phyloP scores from a whole-genome alignment of 2,329 filamentous ascomycete genomes.

The Cladophialophora carrionii region DNA sequence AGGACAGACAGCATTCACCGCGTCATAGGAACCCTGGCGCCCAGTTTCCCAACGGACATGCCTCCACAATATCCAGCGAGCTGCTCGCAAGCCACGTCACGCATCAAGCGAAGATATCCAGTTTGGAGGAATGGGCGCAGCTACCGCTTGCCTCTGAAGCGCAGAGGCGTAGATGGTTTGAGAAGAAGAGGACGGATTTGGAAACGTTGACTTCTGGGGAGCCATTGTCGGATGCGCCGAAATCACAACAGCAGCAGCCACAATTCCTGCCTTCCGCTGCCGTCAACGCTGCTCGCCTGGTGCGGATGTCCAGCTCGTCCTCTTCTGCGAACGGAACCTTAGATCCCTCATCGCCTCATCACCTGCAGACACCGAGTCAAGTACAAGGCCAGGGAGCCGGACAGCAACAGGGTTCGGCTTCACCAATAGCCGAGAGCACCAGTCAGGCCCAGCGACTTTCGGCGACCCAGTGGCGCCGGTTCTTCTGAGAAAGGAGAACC shows the following conservation, averaged over 20 bases:
- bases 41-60: background rate
- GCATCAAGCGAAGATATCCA: slow-evolving; percentile 17
- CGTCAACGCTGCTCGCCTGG: background rate
- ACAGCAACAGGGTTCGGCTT: background rate
- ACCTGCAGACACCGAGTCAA: background rate
- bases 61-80: background rate
- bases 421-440: background rate
- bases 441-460: slow-evolving; percentile 11
- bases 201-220: background rate
- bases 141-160: slow-evolving; percentile 11
- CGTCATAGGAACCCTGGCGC: background rate
- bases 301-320: background rate
- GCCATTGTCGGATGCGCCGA: background rate
- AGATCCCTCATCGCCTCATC: background rate
- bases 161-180: slow-evolving; percentile 13
- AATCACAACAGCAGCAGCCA: background rate
- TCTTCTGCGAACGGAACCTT: background rate
- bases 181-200: background rate
- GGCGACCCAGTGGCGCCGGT: slow-evolving; percentile 16
- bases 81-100: slow-evolving; percentile 7
- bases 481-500: slow-evolving; percentile 10
- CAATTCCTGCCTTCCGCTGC: background rate
- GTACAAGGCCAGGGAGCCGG: background rate
- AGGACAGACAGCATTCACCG: background rate
- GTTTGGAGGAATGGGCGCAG: slow-evolving; percentile 19